Conservation (phyloP, 2,329 filamentous ascomycete genomes). For the Apiospora sp. region DNA sequence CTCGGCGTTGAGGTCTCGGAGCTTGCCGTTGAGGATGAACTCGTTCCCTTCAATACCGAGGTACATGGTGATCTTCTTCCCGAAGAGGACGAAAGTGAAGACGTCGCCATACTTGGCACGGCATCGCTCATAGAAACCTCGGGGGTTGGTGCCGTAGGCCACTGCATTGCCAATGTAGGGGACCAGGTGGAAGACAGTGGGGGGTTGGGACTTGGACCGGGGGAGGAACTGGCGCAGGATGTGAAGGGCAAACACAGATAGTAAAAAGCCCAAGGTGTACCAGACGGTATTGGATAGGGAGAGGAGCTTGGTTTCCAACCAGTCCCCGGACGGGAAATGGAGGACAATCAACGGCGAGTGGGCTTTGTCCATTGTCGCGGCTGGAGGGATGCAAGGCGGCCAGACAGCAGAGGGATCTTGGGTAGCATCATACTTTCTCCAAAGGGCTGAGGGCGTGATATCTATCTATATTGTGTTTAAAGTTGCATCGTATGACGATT, state of each 20-base stretch:
- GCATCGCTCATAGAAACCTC: conserved; percentile 70
- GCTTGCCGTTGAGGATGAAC: conserved; percentile 63
- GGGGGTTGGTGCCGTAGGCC: conserved; percentile 75
- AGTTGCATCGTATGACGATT: not conserved
- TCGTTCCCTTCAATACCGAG: conserved; percentile 61
- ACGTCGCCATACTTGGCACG: conserved; percentile 66
- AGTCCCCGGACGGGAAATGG: conserved; percentile 3
- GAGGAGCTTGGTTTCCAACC: conserved; percentile 2
- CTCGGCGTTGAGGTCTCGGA: conserved; percentile 60
- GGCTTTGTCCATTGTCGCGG: conserved; percentile 18
- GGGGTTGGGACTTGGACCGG: conserved; percentile 59
- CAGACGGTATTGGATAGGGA: conserved; percentile 8
- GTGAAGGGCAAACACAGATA: conserved; percentile 24
- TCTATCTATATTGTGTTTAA: not conserved
- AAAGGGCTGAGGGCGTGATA: not conserved
- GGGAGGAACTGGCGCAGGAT: conserved; percentile 34
- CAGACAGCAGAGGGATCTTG: not conserved
- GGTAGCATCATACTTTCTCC: not conserved
- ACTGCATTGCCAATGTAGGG: conserved; percentile 75
- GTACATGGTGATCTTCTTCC: conserved; percentile 58
- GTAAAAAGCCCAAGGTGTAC: not conserved
- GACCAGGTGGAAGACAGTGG: conserved; percentile 66
- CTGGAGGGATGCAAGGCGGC: conserved; percentile 1
- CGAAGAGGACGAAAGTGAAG: conserved; percentile 62
- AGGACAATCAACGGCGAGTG: conserved; percentile 14